phyloP scores from a whole-genome alignment of 352 stramenopile species.

The Pseudoperonospora humuli region DNA sequence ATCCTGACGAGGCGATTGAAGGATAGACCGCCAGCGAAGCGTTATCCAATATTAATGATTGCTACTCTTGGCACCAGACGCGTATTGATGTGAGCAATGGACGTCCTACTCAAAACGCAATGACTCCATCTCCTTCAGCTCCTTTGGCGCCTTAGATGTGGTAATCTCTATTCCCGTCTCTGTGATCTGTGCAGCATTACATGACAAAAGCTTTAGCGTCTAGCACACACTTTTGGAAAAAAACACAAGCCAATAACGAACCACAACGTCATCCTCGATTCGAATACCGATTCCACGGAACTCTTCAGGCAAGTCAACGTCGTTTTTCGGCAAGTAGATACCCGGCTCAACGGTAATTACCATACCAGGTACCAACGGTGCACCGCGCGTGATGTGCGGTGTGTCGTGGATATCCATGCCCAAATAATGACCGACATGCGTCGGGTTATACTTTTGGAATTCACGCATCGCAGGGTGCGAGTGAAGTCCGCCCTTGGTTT shows the following conservation, averaged over 20 bases:
- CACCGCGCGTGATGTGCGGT: conserved; percentile 51
- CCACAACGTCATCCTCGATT: conserved; percentile 82
- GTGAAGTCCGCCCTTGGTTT: conserved; percentile 13
- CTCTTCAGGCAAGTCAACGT: conserved; percentile 51
- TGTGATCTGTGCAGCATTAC: conserved; percentile 42
- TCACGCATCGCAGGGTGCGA: conserved; percentile 36
- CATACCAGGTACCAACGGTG: conserved; percentile 60
- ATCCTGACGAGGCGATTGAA: conserved; percentile 7
- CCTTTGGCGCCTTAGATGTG: conserved; percentile 59
- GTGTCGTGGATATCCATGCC: conserved; percentile 83
- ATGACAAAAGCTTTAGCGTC: conserved; percentile 3
- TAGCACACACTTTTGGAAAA: not conserved
- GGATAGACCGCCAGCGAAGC: not conserved
- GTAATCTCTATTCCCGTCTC: conserved; percentile 69
- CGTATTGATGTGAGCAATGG: conserved; percentile 2
- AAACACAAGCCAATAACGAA: conserved; percentile 21
- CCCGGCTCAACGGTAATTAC: conserved; percentile 78
- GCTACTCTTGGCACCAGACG: no score
- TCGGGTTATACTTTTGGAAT: conserved; percentile 81
- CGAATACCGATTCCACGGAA: conserved; percentile 80
- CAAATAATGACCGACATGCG: conserved; percentile 79
- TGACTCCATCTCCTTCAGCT: conserved; percentile 57
- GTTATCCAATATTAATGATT: conserved; percentile 4
- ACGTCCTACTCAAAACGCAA: conserved; percentile 34
- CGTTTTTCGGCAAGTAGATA: conserved; percentile 75